A percentile compares a stretch with the other conserved stretches of the same genome.
Conservation (phyloP, 2,329 filamentous ascomycete species). For the Akanthomyces muscarius region DNA sequence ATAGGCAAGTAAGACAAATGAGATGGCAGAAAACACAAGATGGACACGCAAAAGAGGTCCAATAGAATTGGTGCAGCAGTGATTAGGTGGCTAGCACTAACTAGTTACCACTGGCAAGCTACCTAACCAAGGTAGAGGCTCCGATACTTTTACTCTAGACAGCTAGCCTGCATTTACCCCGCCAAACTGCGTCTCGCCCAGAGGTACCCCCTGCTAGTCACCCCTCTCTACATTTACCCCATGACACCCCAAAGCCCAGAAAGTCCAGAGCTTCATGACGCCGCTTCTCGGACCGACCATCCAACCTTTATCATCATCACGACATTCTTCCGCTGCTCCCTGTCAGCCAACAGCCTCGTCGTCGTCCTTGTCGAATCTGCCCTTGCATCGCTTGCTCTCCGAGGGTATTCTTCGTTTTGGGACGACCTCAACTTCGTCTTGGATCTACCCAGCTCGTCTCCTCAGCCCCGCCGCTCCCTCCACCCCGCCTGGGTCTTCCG, state of each 20-base stretch:
- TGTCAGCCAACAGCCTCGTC: constrained; percentile 6
- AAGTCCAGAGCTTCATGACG: constrained; percentile 1
- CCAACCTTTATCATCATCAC: constrained; percentile 8
- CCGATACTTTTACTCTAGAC: background rate
- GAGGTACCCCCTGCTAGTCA: constrained; percentile 1
- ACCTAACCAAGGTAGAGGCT: too few relatives aligned
- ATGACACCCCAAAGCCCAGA: background rate
- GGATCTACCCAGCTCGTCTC: background rate
- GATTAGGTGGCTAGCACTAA: background rate
- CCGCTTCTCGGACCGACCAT: constrained; percentile 7
- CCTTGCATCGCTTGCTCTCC: background rate
- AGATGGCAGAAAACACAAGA: background rate
- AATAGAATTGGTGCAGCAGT: too few relatives aligned
- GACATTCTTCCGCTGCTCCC: background rate
- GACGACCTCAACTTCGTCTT: background rate
- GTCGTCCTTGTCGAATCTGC: background rate
- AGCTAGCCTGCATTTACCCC: constrained; percentile 3
- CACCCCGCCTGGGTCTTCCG: constrained; percentile 17
- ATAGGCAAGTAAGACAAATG: background rate
- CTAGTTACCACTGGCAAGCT: background rate
- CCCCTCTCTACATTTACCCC: background rate
- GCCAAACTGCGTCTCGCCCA: constrained; percentile 1
- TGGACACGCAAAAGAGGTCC: too few relatives aligned
- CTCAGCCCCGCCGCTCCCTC: constrained; percentile 1
- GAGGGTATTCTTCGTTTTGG: background rate